Evolutionary conservation across 176 grass and related monocot genomes (phyloP).

Genomic region (Oryza rufipogon): DNA sequence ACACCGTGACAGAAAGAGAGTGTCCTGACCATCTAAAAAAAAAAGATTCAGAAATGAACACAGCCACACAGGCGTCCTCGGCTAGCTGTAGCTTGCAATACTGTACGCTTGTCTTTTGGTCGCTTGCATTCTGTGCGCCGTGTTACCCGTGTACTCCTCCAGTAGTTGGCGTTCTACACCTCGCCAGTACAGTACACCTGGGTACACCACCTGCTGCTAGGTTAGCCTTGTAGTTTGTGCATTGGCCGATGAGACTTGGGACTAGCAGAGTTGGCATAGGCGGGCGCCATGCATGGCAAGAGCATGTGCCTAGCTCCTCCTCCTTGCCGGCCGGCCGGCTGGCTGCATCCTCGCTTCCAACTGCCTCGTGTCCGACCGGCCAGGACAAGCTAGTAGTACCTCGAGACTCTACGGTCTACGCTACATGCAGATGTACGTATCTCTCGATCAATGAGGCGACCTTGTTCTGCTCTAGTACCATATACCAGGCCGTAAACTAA

Average conservation of each 20-base stretch:
- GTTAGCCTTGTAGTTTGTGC: background rate
- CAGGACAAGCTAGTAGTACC: background rate
- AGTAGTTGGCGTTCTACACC: background rate
- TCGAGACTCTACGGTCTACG: no score
- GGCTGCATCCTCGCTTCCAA: background rate
- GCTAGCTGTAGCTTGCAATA: background rate
- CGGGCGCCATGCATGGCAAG: background rate
- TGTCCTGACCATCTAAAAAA: background rate
- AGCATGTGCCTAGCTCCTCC: background rate
- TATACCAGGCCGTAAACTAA: background rate
- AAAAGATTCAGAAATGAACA: background rate
- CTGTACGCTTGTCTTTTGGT: background rate
- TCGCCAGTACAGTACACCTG: background rate
- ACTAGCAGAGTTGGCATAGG: background rate
- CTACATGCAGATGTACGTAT: no score
- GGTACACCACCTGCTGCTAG: background rate
- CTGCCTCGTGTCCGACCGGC: background rate
- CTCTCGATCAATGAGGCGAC: no score
- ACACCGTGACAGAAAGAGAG: background rate
- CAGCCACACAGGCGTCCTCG: background rate
- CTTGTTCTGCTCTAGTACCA: no score
- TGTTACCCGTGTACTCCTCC: background rate
- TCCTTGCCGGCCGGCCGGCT: background rate
- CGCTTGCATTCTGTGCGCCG: background rate
- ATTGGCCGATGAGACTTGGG: background rate